Evolutionary conservation across 2,329 filamentous ascomycete species (phyloP).

Genomic region (Colletotrichum liaoningense): DNA sequence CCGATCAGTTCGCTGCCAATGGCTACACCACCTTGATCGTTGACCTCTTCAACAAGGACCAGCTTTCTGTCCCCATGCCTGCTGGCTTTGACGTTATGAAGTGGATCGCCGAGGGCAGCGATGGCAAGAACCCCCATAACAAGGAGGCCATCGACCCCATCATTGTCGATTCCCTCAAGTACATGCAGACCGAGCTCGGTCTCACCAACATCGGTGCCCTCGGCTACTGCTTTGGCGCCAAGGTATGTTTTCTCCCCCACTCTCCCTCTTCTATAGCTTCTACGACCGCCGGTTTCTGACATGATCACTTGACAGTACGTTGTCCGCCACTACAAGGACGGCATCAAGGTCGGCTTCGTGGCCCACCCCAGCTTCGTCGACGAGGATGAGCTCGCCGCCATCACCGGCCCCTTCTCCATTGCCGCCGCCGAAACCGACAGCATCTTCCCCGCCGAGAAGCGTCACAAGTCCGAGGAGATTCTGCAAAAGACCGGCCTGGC

Average conservation of each 20-base stretch:
- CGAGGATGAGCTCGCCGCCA: constrained; percentile 72
- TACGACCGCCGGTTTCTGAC: neutral
- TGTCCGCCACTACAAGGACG: constrained; percentile 71
- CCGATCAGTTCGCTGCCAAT: constrained; percentile 52
- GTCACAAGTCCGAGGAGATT: constrained; percentile 74
- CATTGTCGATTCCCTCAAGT: constrained; percentile 57
- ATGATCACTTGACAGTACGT: constrained; percentile 65
- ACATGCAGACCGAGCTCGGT: constrained; percentile 66
- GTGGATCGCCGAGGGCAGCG: constrained; percentile 53
- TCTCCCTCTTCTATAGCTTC: neutral
- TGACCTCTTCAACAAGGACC: constrained; percentile 53
- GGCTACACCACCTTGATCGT: constrained; percentile 52
- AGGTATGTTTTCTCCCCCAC: constrained; percentile 54
- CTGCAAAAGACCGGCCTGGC: constrained; percentile 66
- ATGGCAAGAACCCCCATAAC: constrained; percentile 59
- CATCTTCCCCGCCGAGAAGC: constrained; percentile 73
- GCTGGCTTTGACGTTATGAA: constrained; percentile 43
- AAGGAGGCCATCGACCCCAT: constrained; percentile 47
- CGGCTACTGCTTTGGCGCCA: constrained; percentile 83
- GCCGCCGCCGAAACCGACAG: constrained; percentile 72
- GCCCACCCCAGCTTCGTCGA: constrained; percentile 84
- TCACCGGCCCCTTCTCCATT: constrained; percentile 77
- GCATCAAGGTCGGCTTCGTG: constrained; percentile 76
- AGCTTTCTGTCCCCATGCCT: constrained; percentile 57
- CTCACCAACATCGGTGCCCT: constrained; percentile 71